phyloP scores from a whole-genome alignment of 2,329 filamentous ascomycete genomes.

The Pezicula neosporulosa region DNA sequence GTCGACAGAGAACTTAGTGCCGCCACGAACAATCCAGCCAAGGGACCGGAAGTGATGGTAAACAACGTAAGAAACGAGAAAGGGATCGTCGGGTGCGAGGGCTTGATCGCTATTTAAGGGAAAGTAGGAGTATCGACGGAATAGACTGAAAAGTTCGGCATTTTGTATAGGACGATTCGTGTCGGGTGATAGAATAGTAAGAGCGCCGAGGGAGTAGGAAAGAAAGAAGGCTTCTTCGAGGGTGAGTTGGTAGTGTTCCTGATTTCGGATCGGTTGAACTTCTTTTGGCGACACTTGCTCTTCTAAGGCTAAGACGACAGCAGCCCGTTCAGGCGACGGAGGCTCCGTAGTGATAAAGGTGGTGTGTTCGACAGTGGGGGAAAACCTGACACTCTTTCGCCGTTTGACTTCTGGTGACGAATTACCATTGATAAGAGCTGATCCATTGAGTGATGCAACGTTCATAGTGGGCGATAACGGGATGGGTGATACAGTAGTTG shows the following conservation, averaged over 20 bases:
- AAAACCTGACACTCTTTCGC: slow-evolving; percentile 69
- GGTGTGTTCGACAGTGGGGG: slow-evolving; percentile 61
- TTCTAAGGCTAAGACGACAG: slow-evolving; percentile 2
- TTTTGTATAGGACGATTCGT: slow-evolving; percentile 45
- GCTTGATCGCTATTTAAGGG: slow-evolving; percentile 25
- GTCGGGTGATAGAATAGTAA: slow-evolving; percentile 56
- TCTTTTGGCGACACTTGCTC: slow-evolving; percentile 19
- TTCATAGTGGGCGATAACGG: background rate
- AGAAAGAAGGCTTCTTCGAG: slow-evolving; percentile 92
- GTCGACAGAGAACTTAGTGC: slow-evolving; percentile 92
- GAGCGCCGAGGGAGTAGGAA: slow-evolving; percentile 71
- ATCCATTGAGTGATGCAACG: slow-evolving; percentile 7
- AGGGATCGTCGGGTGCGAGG: slow-evolving; percentile 73
- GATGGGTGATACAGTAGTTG: too few species aligned
- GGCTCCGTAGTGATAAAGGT: slow-evolving; percentile 52
- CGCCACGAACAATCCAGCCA: slow-evolving; percentile 89
- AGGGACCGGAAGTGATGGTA: slow-evolving; percentile 96
- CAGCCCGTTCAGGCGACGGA: slow-evolving; percentile 21
- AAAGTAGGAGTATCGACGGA: slow-evolving; percentile 70
- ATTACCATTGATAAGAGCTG: slow-evolving; percentile 7
- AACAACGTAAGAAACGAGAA: slow-evolving; percentile 80
- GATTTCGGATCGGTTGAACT: slow-evolving; percentile 37
- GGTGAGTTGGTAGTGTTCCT: slow-evolving; percentile 90
- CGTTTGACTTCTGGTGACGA: slow-evolving; percentile 31
- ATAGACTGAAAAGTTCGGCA: slow-evolving; percentile 59